Evolutionary conservation across 1,139 yeast genomes (phyloP), one percentile per base, ranked within the genome.

Genomic region (Sugiyamaella neomexicana): DNA sequence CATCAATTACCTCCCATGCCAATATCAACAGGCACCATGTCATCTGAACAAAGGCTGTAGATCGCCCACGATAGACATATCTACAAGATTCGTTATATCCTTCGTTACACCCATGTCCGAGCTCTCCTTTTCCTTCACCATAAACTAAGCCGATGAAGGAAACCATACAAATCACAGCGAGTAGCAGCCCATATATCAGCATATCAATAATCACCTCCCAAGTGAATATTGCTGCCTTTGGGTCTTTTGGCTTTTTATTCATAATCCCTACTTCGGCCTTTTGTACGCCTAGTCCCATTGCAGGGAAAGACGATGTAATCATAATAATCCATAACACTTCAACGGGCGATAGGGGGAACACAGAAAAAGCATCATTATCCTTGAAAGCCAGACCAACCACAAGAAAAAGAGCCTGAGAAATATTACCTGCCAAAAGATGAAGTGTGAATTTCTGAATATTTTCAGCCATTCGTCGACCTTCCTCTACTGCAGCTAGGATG

Each of bases 1-100:
- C 77, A 68, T 89, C 95, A 56, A 89, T 79, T 65, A 91, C 90
- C 72, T 89, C 96, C 96, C 96, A 89, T 1, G 96, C 96, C 55
- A 89, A 75, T 29, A 90, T 72, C 58, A 90, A 79, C 2, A 95
- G 86, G 73, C 95, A 82, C 96, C 97, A 90, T 0, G 97, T 89
- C 85, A 90, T 85, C 5, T 85, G 82, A 2, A 87, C 89, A 73
- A 90, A 90, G 0, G 95, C 80, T 2, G 88, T 81, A 1, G 96
- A 82, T 68, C 97, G 82, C 2, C 93, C 91, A 64, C 81, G 76
- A 74, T 85, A 89, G 5, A 90, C 96, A 60, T 78, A 73, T 47
- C 73, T 67, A 72, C 97, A 90, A 0, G 72, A 49, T 2, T 70
- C 76, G 54, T 70, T 70, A 60, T 72, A 75, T 9, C 68, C 64